A percentile compares a stretch with the other conserved stretches of the same genome.
These are phyloP conservation scores for Talaromyces sp. DNA, from an alignment of 2,329 filamentous ascomycete species.

Conservation along the genomic window DNA sequence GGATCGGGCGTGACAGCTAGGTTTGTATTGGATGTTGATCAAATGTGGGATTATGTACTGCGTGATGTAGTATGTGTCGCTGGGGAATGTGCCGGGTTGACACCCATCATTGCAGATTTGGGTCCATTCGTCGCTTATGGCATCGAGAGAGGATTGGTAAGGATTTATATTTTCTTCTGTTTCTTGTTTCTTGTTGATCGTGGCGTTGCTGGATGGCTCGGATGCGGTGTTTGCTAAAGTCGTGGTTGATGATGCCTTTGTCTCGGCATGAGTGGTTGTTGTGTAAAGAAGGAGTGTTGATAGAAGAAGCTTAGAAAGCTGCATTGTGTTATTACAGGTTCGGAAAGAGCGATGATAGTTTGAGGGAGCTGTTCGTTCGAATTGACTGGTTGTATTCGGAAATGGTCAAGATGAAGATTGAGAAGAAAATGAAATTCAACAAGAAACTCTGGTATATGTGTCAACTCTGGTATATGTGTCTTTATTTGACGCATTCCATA, in stretches of 20 bases:
- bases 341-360: neutral
- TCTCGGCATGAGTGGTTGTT: neutral
- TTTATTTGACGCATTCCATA: neutral
- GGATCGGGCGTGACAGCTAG: slow-evolving; percentile 1
- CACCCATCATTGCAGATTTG: slow-evolving; percentile 11
- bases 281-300: neutral
- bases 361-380: neutral
- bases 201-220: neutral
- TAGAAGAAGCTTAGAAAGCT: neutral
- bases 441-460: neutral
- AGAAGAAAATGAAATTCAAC: neutral
- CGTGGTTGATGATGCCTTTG: neutral
- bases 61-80: slow-evolving; percentile 6
- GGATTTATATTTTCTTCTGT: neutral
- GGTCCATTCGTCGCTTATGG: slow-evolving; percentile 10
- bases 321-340: neutral
- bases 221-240: neutral
- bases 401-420: neutral
- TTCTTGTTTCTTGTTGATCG: neutral
- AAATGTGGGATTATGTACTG: slow-evolving; percentile 8
- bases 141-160: slow-evolving; percentile 6
- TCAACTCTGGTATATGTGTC: slow-evolving; percentile 1
- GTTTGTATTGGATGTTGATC: slow-evolving; percentile 11
- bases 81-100: slow-evolving; percentile 11
- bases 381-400: neutral